Percentiles rank a stretch among this genome's conserved stretches.
These are phyloP conservation scores for Colletotrichum cuscutae DNA, from an alignment of 2,329 filamentous ascomycete species.

Conservation along the genomic window DNA sequence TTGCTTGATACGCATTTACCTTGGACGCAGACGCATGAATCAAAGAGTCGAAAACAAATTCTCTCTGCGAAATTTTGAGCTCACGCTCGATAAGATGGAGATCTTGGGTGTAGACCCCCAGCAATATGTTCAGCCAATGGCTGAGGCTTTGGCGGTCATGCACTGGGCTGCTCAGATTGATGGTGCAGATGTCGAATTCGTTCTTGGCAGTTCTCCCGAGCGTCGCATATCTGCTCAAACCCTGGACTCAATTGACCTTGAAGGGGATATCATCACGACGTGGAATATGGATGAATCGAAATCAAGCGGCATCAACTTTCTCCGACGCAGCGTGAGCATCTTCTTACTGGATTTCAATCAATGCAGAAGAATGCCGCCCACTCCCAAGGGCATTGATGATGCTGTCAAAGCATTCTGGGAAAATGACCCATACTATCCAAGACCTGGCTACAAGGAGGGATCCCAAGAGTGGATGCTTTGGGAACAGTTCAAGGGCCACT, in stretches of 20 bases:
- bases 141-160: conserved; percentile 38
- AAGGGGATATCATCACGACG: too few species aligned
- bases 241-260: neutral
- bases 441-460: too few species aligned
- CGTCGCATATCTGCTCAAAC: neutral
- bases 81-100: too few species aligned
- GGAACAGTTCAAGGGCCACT: too few species aligned
- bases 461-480: too few species aligned
- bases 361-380: too few species aligned
- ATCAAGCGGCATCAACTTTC: neutral
- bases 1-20: neutral
- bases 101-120: too few species aligned
- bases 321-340: neutral
- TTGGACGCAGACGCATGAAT: neutral
- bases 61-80: neutral
- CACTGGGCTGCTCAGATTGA: conserved; percentile 38
- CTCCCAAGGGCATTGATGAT: too few species aligned
- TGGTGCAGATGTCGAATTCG: conserved; percentile 3
- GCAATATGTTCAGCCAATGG: conserved; percentile 34
- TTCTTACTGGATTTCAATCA: neutral
- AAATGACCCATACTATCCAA: too few species aligned
- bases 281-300: too few species aligned
- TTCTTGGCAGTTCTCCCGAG: neutral
- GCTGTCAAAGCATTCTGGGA: too few species aligned
- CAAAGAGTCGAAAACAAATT: neutral